These are phyloP conservation scores for Vaccinium darrowii DNA, from an alignment of 148 eudicot genomes.

Conservation along the genomic window DNA sequence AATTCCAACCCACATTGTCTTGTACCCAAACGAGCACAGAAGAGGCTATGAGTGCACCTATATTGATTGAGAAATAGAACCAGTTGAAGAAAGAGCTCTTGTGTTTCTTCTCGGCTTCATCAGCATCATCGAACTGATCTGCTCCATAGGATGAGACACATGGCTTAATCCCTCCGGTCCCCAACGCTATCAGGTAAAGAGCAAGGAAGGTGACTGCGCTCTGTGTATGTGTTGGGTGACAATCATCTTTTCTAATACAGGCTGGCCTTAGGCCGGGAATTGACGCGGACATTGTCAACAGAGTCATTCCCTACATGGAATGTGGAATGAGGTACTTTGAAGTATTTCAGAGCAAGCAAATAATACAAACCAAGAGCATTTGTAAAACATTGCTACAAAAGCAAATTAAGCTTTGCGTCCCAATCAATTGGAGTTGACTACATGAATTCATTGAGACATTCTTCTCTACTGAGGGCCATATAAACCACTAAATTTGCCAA, in stretches of 20 bases:
- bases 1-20: conserved; percentile 44
- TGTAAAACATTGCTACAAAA: background rate
- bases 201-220: conserved; percentile 33
- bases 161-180: conserved; percentile 51
- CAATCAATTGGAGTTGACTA: background rate
- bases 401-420: background rate
- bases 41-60: conserved; percentile 36
- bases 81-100: conserved; percentile 51
- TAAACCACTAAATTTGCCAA: background rate
- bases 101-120: conserved; percentile 34
- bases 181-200: conserved; percentile 45
- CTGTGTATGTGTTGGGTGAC: conserved; percentile 43
- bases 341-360: background rate
- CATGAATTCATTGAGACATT: background rate
- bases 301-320: conserved; percentile 26
- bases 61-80: conserved; percentile 40
- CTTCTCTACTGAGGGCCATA: background rate
- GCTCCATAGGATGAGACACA: conserved; percentile 50
- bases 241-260: conserved; percentile 25
- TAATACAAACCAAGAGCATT: background rate
- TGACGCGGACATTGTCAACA: conserved; percentile 51
- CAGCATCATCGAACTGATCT: conserved; percentile 50
- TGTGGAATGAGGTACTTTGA: background rate
- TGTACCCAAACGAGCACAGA: conserved; percentile 46
- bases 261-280: conserved; percentile 27